Conservation (phyloP, 129 eudicot species). For the Escallonia herrerae region DNA sequence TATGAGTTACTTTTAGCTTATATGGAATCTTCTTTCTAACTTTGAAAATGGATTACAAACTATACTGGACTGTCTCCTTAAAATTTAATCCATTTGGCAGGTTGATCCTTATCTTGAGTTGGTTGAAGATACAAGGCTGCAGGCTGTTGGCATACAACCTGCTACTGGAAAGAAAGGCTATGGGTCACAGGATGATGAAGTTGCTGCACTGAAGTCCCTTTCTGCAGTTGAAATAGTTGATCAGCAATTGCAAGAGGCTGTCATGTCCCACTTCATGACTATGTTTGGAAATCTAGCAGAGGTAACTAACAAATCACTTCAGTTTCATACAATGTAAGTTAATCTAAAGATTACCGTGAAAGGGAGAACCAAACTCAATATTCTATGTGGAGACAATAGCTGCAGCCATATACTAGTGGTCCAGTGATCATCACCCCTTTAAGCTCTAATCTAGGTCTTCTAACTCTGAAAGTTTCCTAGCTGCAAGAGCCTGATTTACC, state of each 20-base stretch:
- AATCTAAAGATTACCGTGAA: background rate
- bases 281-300: slow-evolving; percentile 37
- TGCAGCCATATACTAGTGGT: too few relatives aligned
- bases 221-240: slow-evolving; percentile 34
- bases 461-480: background rate
- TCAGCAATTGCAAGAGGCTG: slow-evolving; percentile 38
- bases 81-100: slow-evolving; percentile 25
- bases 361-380: too few relatives aligned
- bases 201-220: slow-evolving; percentile 43
- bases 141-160: slow-evolving; percentile 20
- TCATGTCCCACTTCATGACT: slow-evolving; percentile 37
- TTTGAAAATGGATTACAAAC: background rate
- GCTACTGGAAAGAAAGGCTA: slow-evolving; percentile 20
- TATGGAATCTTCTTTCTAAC: background rate
- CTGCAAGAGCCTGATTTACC: too few relatives aligned
- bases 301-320: slow-evolving; percentile 33
- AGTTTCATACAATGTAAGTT: slow-evolving; percentile 7
- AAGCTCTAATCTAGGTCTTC: background rate
- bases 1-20: background rate
- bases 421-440: too few relatives aligned
- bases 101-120: slow-evolving; percentile 65
- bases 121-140: slow-evolving; percentile 53
- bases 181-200: slow-evolving; percentile 54
- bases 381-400: background rate
- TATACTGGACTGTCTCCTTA: background rate